Evolutionary conservation across 176 grass and related monocot genomes (phyloP), one percentile per base, ranked within the genome.

Genomic region (Carex myosuroides): DNA sequence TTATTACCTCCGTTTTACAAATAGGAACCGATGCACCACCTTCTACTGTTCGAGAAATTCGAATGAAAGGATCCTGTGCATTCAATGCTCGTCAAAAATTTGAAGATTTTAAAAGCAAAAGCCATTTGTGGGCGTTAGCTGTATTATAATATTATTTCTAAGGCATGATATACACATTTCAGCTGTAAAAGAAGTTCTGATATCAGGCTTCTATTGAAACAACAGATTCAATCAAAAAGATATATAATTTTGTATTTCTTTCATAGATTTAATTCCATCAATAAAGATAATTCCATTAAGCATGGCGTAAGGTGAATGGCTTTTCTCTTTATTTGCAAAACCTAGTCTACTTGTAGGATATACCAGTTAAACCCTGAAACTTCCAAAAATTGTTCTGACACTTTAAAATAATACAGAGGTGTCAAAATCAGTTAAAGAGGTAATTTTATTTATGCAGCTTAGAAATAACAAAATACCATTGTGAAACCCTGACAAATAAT

Each of bases 31-130:
- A 85, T 64, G 21, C 60, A 44, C 60, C 78, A 80, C 85, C 89
- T 83, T 99, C 96, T 83, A 92, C 87, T 62, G 90, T 33, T 89
- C 87, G 92, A 29, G 93, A 99, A 83, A 95, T 85, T 92, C 85
- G 90, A 70, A 99, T 83, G 85, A 99, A 99, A 41, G 96, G 93
- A 79, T 99, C 96, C 96, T 99, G 83, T 60, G 84, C 60, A 73
- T 88, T 84, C 5, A 90, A 69, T 84, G 68, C 55, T 46, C 70
- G 32, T 79, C 4, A 58, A 22, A 62, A 44, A 84, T 68, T 64
- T 48, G 60, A 71, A 50, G 69, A 29, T 8, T 62, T n/a, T 22
- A 26, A 26, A 62, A 24, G 7, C 2, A 62, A 62, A 62, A 22
- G n/a, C 12, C 20, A 22, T 9, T 76, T 21, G 64, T 33, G 60